Evolutionary conservation across 2,329 filamentous ascomycete species (phyloP), one percentile per base, ranked within the genome.

Genomic region (Emmonsiellopsis sp.): DNA sequence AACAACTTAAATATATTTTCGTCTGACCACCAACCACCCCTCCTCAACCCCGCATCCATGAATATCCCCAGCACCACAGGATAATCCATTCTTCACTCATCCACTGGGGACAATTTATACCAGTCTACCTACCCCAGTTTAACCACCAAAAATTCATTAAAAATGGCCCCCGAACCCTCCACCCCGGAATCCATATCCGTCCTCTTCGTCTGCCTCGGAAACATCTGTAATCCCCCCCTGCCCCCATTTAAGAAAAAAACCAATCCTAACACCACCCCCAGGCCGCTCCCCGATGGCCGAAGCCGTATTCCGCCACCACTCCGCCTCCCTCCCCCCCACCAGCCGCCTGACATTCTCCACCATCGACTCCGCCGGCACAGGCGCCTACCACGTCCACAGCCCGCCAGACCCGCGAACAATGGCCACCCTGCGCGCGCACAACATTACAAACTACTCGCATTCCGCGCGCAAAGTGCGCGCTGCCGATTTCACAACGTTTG

Each of bases 191-290:
- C 64, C 37, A 65, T 88, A 52, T 90, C 85, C 2, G 86, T 97
- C 39, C 81, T 97, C 51, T 97, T 97, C 67, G 92, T 97, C 62
- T 98, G 93, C 72, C 79, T 97, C 36, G 93, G 93, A 68, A 98
- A 98, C 71, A 97, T 97, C 65, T 98, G 90, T 80, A 64, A 50
- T 69, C 56, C 14, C 14, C 46, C 55, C 50, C 53, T 51, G 43
- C 49, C 42, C 44, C 13, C 14, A 21, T 21, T 31, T 40, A 44
- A 43, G 9, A 50, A 47, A 37, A 34, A 49, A 33, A 34, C 27
- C 14, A 55, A 53, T 46, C n/a, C 40, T 42, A 17, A 34, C 36
- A 17, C 45, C 14, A 31, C n/a, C 37, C 31, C 43, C 56, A 79
- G 77, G 80, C 65, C 80, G 82, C 56, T 95, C 90, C 6, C 88